Conservation (phyloP, 345 rosid genomes). For the Schrenkiella parvula region DNA sequence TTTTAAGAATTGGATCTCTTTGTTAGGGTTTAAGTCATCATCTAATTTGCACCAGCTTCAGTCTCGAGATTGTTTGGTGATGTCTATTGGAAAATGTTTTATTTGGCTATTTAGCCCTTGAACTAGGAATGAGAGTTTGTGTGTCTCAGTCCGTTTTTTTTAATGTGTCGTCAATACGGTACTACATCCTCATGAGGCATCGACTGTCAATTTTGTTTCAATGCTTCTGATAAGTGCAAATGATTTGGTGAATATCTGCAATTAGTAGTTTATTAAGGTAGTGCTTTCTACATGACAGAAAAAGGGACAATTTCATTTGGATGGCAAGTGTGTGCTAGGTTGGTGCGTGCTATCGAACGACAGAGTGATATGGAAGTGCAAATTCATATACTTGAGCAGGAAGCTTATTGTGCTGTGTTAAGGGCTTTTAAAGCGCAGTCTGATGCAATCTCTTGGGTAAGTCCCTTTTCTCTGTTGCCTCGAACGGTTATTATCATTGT, state of each 20-base stretch:
- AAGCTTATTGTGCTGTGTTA: conserved; percentile 85
- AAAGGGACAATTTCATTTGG: conserved; percentile 2
- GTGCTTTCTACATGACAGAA: not conserved
- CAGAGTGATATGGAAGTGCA: conserved; percentile 65
- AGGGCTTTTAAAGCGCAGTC: conserved; percentile 95
- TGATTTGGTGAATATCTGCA: not conserved
- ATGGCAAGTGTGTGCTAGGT: conserved; percentile 9
- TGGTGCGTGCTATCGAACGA: not conserved
- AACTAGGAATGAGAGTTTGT: too few species aligned
- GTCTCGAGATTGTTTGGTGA: not conserved
- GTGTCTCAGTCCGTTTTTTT: not conserved
- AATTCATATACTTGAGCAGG: conserved; percentile 88
- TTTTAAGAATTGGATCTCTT: not conserved
- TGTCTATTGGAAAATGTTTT: not conserved
- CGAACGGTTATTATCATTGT: not conserved
- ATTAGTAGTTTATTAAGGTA: not conserved
- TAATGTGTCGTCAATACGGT: not conserved
- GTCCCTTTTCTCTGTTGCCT: not conserved
- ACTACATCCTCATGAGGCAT: not conserved
- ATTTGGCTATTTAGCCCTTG: not conserved
- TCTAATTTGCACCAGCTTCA: not conserved
- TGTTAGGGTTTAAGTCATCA: not conserved
- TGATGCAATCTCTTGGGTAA: conserved; percentile 94
- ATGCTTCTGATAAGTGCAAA: not conserved
- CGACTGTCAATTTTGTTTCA: not conserved